These are phyloP conservation scores for Ophiocordyceps polyrhachis-furcata DNA, from an alignment of 2,329 filamentous ascomycete genomes.

Conservation along the genomic window DNA sequence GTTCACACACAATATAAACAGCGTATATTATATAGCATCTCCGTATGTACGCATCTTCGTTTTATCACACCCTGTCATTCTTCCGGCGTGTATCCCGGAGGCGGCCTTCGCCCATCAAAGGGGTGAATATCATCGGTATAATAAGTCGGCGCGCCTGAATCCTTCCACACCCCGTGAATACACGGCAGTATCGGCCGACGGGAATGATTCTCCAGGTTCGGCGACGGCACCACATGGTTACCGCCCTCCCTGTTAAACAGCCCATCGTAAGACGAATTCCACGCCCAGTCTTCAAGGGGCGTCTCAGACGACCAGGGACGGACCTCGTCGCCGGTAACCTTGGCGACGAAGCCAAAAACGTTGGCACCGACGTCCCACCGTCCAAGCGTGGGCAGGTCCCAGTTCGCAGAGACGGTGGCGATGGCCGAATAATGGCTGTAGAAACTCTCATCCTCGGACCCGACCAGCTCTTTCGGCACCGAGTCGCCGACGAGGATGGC, in stretches of 20 bases:
- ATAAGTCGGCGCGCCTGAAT: conserved; percentile 20
- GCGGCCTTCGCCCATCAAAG: conserved; percentile 23
- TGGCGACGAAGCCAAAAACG: conserved; percentile 42
- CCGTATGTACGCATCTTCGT: too few species aligned
- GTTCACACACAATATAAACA: too few species aligned
- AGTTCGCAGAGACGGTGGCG: conserved; percentile 50
- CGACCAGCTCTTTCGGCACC: conserved; percentile 43
- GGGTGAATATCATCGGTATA: conserved; percentile 21
- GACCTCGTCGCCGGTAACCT: conserved; percentile 36
- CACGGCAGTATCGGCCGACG: conserved; percentile 17
- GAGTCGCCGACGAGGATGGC: conserved; percentile 56
- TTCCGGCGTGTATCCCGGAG: conserved; percentile 16
- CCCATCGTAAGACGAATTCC: conserved; percentile 36
- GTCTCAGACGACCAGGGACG: conserved; percentile 16
- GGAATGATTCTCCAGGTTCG: conserved; percentile 19
- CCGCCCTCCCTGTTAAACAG: conserved; percentile 19
- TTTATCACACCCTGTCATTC: too few species aligned
- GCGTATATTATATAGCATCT: too few species aligned
- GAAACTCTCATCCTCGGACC: conserved; percentile 49
- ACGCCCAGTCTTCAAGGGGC: conserved; percentile 22
- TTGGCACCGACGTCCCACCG: conserved; percentile 58
- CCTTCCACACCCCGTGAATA: conserved; percentile 19
- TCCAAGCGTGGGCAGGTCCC: conserved; percentile 48
- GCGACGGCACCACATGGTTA: conserved; percentile 18
- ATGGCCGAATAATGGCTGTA: conserved; percentile 58